Evolutionary conservation across 2,329 filamentous ascomycete species (phyloP).

Genomic region (Verticillium longisporum): DNA sequence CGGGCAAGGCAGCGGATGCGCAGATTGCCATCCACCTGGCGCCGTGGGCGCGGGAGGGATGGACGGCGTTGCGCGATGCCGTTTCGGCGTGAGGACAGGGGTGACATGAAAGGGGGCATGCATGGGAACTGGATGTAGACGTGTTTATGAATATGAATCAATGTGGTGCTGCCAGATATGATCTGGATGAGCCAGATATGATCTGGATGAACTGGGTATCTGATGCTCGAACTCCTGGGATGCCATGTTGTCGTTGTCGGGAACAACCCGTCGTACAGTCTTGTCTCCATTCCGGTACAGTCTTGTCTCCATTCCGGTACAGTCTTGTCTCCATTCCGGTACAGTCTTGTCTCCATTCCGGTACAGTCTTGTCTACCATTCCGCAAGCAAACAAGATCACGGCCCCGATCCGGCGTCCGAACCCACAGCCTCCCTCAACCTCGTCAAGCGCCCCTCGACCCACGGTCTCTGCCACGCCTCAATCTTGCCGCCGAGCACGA

Average conservation of each 20-base stretch:
- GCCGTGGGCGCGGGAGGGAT: slow-evolving; percentile 66
- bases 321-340: too few species aligned
- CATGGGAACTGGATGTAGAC: background rate
- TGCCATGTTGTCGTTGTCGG: background rate
- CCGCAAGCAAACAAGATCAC: background rate
- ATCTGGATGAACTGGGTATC: slow-evolving; percentile 1
- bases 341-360: too few species aligned
- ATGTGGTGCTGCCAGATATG: background rate
- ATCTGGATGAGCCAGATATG: too few species aligned
- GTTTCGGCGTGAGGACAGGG: slow-evolving; percentile 17
- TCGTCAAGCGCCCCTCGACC: slow-evolving; percentile 63
- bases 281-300: too few species aligned
- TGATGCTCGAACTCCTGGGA: background rate
- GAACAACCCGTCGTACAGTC: too few species aligned
- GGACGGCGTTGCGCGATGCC: slow-evolving; percentile 47
- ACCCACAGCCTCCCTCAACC: slow-evolving; percentile 56
- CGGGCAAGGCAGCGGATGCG: slow-evolving; percentile 63
- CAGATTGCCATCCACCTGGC: slow-evolving; percentile 73
- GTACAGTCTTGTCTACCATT: too few species aligned
- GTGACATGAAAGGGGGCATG: background rate
- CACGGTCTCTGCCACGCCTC: slow-evolving; percentile 74
- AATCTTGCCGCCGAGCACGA: slow-evolving; percentile 82
- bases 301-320: too few species aligned
- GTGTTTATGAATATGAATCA: background rate
- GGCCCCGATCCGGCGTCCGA: slow-evolving; percentile 12